Evolutionary conservation across 2,329 filamentous ascomycete species (phyloP), one percentile per base, ranked within the genome.

Genomic region (Cladosporium sp.): DNA sequence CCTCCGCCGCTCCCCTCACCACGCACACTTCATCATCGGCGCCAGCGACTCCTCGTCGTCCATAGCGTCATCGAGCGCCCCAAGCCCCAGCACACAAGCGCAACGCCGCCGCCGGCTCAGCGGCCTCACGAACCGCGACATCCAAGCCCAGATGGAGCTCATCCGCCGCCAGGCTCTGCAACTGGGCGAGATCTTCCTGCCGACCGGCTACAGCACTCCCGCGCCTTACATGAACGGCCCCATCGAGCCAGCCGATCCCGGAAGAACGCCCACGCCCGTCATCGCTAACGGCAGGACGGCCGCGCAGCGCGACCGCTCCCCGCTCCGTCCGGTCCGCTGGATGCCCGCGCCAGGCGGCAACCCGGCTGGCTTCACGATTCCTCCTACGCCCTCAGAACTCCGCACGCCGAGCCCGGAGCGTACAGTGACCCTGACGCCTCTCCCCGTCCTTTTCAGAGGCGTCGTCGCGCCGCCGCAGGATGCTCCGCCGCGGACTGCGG

Each of bases 211-310:
- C 22, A 28, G 22, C 22, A 28, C 22, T 7, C 22, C 22, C 7
- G 22, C 22, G 22, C 22, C 22, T 28, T 28, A 28, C 22, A 28
- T n/a, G 46, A 11, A 13, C 31, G n/a, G 9, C 22, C 22, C 14
- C 18, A n/a, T 9, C 3, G 9, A 32, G 9, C 13, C 19, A 43
- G 22, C n/a, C 19, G 46, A 28, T 43, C 28, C 35, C 8, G 35
- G 35, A 38, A 38, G 38, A 13, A 49, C 46, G 10, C 38, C 46
- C 31, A 28, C 31, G 1, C 49, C 49, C 11, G 49, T 52, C 18
- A 52, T 52, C 19, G 42, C 33, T 13, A 19, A 52, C 22, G 49
- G 49, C 13, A 40, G 49, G 11, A 52, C 49, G 9, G 18, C 33
- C 6, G 34, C 32, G 18, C 49, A 52, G 14, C 49, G 42, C 11